A percentile compares a stretch with the other conserved stretches of the same genome.
phyloP scores from a whole-genome alignment of 768 basidiomycete genomes.

The Rhizopogon sp. region DNA sequence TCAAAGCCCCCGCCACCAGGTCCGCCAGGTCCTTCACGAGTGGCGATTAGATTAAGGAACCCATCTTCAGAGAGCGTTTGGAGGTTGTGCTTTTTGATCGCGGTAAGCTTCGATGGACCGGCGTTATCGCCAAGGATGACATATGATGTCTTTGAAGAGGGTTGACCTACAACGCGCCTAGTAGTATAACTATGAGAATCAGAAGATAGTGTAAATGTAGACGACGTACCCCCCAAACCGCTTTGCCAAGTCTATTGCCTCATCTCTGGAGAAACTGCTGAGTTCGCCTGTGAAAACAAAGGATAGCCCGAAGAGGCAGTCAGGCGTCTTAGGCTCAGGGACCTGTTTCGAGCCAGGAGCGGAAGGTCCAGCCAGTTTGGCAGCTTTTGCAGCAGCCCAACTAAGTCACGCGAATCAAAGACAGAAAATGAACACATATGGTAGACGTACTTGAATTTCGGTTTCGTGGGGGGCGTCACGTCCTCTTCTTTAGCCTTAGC shows the following conservation, averaged over 20 bases:
- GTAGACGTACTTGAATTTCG: constrained; percentile 19
- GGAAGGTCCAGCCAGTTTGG: constrained; percentile 55
- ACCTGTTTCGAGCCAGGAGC: constrained; percentile 53
- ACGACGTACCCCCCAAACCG: constrained; percentile 81
- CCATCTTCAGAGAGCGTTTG: constrained; percentile 80
- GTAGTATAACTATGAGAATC: constrained; percentile 24
- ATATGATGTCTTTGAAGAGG: constrained; percentile 85
- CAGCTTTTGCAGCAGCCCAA: constrained; percentile 53
- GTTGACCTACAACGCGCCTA: constrained; percentile 83
- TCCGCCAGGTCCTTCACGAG: constrained; percentile 48
- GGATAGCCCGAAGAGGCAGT: constrained; percentile 80
- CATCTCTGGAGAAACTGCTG: constrained; percentile 80
- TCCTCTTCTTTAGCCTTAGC: constrained; percentile 6
- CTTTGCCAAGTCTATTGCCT: constrained; percentile 83
- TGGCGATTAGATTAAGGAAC: constrained; percentile 79
- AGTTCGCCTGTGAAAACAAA: constrained; percentile 98
- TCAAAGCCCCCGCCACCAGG: constrained; percentile 45
- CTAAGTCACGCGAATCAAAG: constrained; percentile 20
- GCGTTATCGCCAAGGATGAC: constrained; percentile 88
- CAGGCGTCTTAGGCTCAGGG: constrained; percentile 68
- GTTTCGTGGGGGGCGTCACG: constrained; percentile 4
- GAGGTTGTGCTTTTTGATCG: constrained; percentile 77
- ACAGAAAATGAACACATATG: background rate
- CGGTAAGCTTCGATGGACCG: constrained; percentile 82
- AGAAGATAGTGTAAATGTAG: background rate